Conservation (phyloP, 495 filamentous ascomycete genomes). For the Penicillium pulvis region DNA sequence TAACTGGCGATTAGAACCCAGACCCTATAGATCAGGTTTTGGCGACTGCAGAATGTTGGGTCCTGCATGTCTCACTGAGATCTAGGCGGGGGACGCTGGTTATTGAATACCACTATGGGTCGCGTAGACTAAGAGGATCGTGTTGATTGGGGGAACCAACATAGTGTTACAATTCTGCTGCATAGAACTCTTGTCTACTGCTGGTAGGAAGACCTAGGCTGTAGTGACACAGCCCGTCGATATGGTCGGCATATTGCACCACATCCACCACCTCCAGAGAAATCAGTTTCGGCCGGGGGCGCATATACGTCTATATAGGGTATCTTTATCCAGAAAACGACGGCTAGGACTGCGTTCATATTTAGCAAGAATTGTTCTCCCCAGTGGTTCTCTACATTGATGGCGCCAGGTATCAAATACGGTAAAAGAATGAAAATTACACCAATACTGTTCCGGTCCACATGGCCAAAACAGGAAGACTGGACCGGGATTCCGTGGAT, state of each 20-base stretch:
- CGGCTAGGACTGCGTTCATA: not conserved
- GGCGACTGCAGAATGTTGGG: not conserved
- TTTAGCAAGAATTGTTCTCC: not conserved
- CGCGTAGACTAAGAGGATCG: not conserved
- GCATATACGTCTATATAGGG: not conserved
- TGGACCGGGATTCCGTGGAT: not conserved
- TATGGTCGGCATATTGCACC: not conserved
- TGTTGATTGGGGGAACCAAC: not conserved
- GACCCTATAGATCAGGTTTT: not conserved
- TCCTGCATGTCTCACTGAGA: conserved; percentile 1
- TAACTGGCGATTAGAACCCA: not conserved
- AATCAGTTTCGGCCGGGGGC: not conserved
- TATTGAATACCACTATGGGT: not conserved
- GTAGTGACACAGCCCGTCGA: not conserved
- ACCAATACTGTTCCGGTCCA: not conserved
- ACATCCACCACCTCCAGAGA: not conserved
- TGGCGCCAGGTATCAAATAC: not conserved
- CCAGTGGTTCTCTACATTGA: not conserved
- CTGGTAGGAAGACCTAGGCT: not conserved
- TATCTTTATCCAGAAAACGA: not conserved
- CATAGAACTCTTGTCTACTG: not conserved
- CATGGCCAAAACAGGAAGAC: not conserved
- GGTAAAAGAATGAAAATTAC: not conserved
- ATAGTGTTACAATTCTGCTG: not conserved
- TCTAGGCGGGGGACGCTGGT: not conserved